Evolutionary conservation across 805 yeast genomes (phyloP), one percentile per base, ranked within the genome.

Genomic region (Yarrowia phangngaensis): DNA sequence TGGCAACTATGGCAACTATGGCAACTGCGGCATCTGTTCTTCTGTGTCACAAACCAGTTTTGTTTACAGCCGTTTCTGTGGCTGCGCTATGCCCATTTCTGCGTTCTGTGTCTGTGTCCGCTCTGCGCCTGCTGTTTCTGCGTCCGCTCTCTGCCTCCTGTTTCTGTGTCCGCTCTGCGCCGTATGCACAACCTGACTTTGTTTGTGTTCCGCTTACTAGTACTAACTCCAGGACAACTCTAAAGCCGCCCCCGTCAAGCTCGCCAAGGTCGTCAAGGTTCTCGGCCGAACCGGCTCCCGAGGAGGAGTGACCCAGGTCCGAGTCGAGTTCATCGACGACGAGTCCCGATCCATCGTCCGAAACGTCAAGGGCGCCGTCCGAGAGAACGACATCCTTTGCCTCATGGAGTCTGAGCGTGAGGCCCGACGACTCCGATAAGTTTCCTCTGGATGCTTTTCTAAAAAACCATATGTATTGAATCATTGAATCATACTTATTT

Each of bases 251-350:
- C 95, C 95, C 72, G 97, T 90, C 69, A 92, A 95, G 79, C 86
- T 90, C 76, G 98, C 97, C 73, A 90, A 90, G 82, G 98, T 90
- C 71, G 87, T 87, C 77, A 92, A 90, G 80, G 97, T 90, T 74
- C 82, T 90, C 76, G 97, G 97, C 74, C 90, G 98, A 79, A 90
- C 98, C 83, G 98, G 98, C 73, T 90, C 98, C 73, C 90, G 97
- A 79, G 97, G 97, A 84, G 96, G 96, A 80, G 95, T 86, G 75
- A 86, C 95, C 76, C 95, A 86, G 76, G 95, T 87, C 75, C 86
- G 95, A 75, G 95, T 86, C 69, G 95, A 86, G 76, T 87, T 86
- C 82, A 78, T 86, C 71, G 95, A 87, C 69, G 95, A 87, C 73
- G 78, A 89, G 69, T 78, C 92, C 74, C 84, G 95, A 80, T 83